Conservation (phyloP, 2,329 filamentous ascomycete genomes). For the Xylaria digitata region DNA sequence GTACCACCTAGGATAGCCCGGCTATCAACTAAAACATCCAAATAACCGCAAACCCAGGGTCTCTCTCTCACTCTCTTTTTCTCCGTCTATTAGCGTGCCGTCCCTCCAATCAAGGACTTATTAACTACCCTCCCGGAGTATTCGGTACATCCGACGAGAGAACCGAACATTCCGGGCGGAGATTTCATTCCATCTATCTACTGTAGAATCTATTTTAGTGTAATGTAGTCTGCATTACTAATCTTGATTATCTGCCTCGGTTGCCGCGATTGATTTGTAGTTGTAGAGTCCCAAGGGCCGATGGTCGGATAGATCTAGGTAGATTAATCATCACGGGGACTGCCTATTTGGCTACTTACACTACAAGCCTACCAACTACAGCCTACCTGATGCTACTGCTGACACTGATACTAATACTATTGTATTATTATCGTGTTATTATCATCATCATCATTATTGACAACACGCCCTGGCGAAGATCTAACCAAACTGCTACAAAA, state of each 20-base stretch:
- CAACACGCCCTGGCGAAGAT: neutral
- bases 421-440: no score
- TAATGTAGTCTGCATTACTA: no score
- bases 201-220: no score
- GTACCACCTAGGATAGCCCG: neutral
- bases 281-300: neutral
- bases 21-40: constrained; percentile 4
- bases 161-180: neutral
- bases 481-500: constrained; percentile 3
- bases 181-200: no score
- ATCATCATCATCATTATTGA: no score
- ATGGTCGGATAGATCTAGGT: no score
- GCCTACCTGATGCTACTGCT: no score
- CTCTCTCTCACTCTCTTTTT: neutral
- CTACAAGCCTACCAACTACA: no score
- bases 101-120: constrained; percentile 6
- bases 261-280: neutral
- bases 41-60: constrained; percentile 7
- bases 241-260: neutral
- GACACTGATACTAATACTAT: no score
- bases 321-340: no score
- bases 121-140: constrained; percentile 9
- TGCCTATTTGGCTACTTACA: no score
- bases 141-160: constrained; percentile 7
- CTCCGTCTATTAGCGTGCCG: neutral